Evolutionary conservation across 495 filamentous ascomycete genomes (phyloP).

Genomic region (Penicillium argentinense): DNA sequence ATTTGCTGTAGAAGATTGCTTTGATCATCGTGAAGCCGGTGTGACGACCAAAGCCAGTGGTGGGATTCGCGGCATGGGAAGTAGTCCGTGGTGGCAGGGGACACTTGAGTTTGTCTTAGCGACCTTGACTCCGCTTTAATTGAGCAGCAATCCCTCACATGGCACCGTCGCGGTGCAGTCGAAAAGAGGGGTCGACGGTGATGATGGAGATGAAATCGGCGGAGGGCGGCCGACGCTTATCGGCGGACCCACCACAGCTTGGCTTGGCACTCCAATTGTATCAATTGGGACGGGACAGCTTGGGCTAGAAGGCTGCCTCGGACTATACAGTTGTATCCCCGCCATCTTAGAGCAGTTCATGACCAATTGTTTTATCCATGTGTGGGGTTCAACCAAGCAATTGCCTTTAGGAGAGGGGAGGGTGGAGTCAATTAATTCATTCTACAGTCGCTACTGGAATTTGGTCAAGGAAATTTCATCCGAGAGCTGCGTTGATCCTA

Average conservation of each 20-base stretch:
- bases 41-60: constrained; percentile 7
- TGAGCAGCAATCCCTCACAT: not conserved
- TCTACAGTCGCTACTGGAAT: too few species aligned
- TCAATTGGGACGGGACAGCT: not conserved
- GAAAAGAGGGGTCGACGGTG: not conserved
- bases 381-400: too few species aligned
- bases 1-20: constrained; percentile 92
- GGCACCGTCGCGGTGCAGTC: not conserved
- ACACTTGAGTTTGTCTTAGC: not conserved
- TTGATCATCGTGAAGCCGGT: constrained; percentile 62
- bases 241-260: constrained; percentile 13
- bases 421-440: too few species aligned
- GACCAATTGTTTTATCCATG: too few species aligned
- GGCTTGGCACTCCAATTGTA: too few species aligned
- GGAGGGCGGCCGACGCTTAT: constrained; percentile 11
- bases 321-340: not conserved
- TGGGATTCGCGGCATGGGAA: not conserved
- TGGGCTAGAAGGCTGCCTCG: too few species aligned
- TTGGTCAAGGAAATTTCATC: too few species aligned
- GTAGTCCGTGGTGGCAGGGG: too few species aligned
- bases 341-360: too few species aligned
- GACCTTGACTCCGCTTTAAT: not conserved
- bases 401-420: too few species aligned
- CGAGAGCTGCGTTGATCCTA: too few species aligned
- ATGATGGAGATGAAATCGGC: not conserved